Percentiles rank a stretch among this genome's conserved stretches.
These are phyloP conservation scores for Ceratocystis cacaofunesta DNA, from an alignment of 2,329 filamentous ascomycete genomes.

Conservation along the genomic window DNA sequence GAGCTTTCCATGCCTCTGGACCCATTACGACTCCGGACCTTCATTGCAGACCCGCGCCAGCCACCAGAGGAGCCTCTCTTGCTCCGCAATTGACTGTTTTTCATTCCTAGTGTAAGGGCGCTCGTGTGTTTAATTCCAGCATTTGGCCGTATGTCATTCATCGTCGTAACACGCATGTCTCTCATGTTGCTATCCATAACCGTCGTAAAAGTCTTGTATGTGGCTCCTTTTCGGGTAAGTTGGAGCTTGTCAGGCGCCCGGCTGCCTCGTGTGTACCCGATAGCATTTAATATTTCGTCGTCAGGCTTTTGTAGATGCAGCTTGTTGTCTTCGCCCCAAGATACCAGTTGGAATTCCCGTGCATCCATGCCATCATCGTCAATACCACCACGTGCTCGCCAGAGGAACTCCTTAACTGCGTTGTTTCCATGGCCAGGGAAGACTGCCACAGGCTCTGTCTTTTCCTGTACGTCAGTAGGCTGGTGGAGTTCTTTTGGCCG, in stretches of 20 bases:
- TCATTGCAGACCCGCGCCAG: constrained; percentile 46
- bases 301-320: constrained; percentile 64
- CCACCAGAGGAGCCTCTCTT: constrained; percentile 26
- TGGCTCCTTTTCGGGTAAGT: constrained; percentile 67
- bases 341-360: constrained; percentile 82
- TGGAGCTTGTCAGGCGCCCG: constrained; percentile 49
- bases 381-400: constrained; percentile 60
- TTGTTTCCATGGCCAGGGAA: constrained; percentile 48
- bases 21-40: constrained; percentile 31
- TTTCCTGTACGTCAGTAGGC: constrained; percentile 17
- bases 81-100: constrained; percentile 29
- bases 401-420: constrained; percentile 82
- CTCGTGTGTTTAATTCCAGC: constrained; percentile 30
- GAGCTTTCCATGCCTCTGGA: constrained; percentile 32
- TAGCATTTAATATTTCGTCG: constrained; percentile 45
- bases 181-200: constrained; percentile 43
- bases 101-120: constrained; percentile 31
- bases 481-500: constrained; percentile 31
- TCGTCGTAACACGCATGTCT: constrained; percentile 45
- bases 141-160: constrained; percentile 42
- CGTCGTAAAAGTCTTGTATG: constrained; percentile 73
- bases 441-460: constrained; percentile 38
- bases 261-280: constrained; percentile 59
- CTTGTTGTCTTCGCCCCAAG: constrained; percentile 79
- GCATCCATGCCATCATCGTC: constrained; percentile 57